Percentiles rank a stretch among this genome's conserved stretches.
Evolutionary conservation across 768 basidiomycete genomes (phyloP).

Genomic region (Strobilomyces dryophilus): DNA sequence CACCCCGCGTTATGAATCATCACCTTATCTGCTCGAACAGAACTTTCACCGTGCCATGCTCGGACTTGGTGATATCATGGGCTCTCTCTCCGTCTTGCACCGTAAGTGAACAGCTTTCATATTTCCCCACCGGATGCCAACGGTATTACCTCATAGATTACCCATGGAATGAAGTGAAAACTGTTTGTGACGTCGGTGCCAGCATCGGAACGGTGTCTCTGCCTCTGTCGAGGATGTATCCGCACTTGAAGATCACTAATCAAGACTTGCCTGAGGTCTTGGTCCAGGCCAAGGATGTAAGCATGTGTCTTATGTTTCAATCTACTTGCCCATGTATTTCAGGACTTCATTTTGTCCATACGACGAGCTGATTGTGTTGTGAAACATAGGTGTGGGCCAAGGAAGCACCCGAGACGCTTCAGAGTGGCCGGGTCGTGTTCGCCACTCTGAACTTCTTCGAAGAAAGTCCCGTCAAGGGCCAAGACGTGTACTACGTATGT

Average conservation of each 20-base stretch:
- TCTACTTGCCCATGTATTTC: neutral
- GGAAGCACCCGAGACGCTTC: slow-evolving; percentile 16
- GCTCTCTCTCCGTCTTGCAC: slow-evolving; percentile 20
- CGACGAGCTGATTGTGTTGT: neutral
- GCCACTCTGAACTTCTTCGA: slow-evolving; percentile 22
- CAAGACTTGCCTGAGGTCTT: slow-evolving; percentile 30
- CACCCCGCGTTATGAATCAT: neutral
- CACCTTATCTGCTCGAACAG: slow-evolving; percentile 10
- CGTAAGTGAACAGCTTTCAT: slow-evolving; percentile 9
- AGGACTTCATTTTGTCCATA: neutral
- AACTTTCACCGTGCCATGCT: slow-evolving; percentile 23
- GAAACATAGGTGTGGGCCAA: slow-evolving; percentile 13
- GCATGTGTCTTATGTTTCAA: neutral
- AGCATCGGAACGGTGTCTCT: slow-evolving; percentile 28
- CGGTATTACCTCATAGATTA: slow-evolving; percentile 12
- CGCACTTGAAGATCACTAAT: slow-evolving; percentile 23
- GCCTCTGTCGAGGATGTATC: slow-evolving; percentile 23
- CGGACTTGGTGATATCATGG: slow-evolving; percentile 19
- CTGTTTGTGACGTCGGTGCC: slow-evolving; percentile 29
- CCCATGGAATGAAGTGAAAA: slow-evolving; percentile 23
- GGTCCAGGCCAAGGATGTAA: slow-evolving; percentile 18
- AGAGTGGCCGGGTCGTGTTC: slow-evolving; percentile 12
- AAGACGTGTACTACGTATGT: slow-evolving; percentile 27
- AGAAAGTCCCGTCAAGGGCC: slow-evolving; percentile 10
- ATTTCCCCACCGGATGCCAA: neutral